phyloP scores from a whole-genome alignment of 805 yeast species.

The Candida rishiriensis region DNA sequence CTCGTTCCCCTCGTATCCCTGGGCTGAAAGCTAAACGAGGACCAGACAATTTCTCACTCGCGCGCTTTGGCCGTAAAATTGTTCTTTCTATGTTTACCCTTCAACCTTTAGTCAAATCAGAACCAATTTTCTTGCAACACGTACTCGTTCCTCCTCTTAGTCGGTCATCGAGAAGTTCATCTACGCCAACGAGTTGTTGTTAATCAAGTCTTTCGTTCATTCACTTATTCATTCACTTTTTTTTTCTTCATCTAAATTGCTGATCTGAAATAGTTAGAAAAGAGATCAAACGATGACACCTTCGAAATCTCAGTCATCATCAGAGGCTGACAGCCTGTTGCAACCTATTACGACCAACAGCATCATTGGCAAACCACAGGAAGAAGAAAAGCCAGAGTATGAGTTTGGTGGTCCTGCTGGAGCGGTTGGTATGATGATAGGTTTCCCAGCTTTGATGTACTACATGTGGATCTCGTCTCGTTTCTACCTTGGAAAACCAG shows the following conservation, averaged over 20 bases:
- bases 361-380: not conserved
- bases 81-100: not conserved
- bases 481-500: constrained; percentile 70
- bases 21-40: not conserved
- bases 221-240: too few species aligned
- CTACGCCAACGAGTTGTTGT: not conserved
- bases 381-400: constrained; percentile 40
- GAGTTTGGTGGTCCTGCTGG: constrained; percentile 95
- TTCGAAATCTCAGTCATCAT: too few species aligned
- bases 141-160: not conserved
- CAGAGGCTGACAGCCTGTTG: too few species aligned
- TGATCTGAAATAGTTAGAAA: too few species aligned
- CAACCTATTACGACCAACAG: not conserved
- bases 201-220: not conserved
- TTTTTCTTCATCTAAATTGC: too few species aligned
- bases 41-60: not conserved
- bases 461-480: constrained; percentile 93
- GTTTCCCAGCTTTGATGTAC: constrained; percentile 92
- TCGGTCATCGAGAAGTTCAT: not conserved
- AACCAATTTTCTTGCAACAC: not conserved
- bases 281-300: too few species aligned
- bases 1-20: too few species aligned
- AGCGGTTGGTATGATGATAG: constrained; percentile 84
- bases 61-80: not conserved
- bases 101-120: too few species aligned